A percentile compares a stretch with the other conserved stretches of the same genome.
phyloP scores from a whole-genome alignment of 805 yeast genomes.

The baker's yeast (Saccharomyces cerevisiae) region DNA sequence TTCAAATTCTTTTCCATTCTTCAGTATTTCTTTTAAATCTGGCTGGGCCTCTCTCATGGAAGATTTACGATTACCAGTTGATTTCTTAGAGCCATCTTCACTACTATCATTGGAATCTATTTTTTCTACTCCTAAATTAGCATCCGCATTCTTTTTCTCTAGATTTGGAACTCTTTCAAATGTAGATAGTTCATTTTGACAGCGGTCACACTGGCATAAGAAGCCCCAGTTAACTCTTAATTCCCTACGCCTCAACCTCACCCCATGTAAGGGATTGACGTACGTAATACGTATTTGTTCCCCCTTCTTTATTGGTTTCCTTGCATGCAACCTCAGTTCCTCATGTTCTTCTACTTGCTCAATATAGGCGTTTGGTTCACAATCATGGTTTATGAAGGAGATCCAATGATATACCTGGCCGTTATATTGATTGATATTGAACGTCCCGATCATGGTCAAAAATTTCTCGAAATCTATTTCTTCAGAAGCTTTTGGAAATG shows the following conservation, averaged over 20 bases:
- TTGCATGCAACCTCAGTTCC: constrained; percentile 55
- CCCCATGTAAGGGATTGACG: constrained; percentile 56
- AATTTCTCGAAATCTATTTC: constrained; percentile 44
- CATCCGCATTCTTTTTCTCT: neutral
- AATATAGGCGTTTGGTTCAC: constrained; percentile 62
- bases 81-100: neutral
- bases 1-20: constrained; percentile 39
- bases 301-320: constrained; percentile 47
- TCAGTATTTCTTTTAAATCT: constrained; percentile 43
- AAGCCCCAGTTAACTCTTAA: constrained; percentile 76
- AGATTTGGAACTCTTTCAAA: neutral
- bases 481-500: constrained; percentile 34
- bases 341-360: constrained; percentile 36
- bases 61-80: constrained; percentile 21
- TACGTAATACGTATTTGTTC: constrained; percentile 67
- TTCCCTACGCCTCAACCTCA: constrained; percentile 54
- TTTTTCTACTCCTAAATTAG: neutral
- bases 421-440: constrained; percentile 64
- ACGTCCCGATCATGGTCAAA: constrained; percentile 57
- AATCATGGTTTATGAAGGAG: constrained; percentile 68
- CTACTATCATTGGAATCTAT: neutral
- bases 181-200: constrained; percentile 43
- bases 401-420: constrained; percentile 53
- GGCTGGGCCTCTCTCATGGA: constrained; percentile 28
- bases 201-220: constrained; percentile 56